Base-by-base conservation (phyloP, 441 rosid genomes). In the Manihot esculenta region DNA sequence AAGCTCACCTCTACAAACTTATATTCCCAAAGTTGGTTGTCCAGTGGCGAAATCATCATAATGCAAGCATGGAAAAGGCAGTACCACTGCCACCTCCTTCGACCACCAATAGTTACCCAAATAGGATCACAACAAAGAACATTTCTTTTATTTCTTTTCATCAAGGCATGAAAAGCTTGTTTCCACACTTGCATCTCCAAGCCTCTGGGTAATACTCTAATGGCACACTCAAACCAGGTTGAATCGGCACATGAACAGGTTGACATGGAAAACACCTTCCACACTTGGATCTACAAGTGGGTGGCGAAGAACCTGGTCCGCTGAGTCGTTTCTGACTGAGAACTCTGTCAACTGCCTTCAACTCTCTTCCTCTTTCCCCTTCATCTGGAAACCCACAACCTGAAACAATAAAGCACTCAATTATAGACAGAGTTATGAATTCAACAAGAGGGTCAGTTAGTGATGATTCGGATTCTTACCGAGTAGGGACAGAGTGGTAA, bases 101-200 rank as follows among this genome's bases (percentile, higher is more conserved):
- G 10, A 48, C 7, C 21, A 30, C 73, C 76, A 68, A 72, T 68
- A 62, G 69, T 24, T 49, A 64, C 76, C 68, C 61, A 56, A 58
- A 70, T 44, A 60, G 49, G 57, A 64, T 61, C 72, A 78, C 13
- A 23, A 69, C 13, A 3, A 41, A 48, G 26, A 50, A 56, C 42
- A 7, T 23, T 47, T 26, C 45, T 45, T 42, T 56, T 10, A n/a
- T 21, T 24, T 44, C 38, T 11, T 56, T 54, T 55, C 2, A 12
- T 50, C 48, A 92, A 61, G 97, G 96, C 86, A 88, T 82, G 76
- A 82, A 94, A 41, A 91, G 79, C 78, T 80, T 85, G 79, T 77
- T 79, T 68, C 93, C 93, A 63, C 98, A 94, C 83, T 89, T 86
- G 84, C 98, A 94, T 20, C 97, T 87, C 98, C 98, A 94, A 68